Evolutionary conservation across 495 filamentous ascomycete species (phyloP), one percentile per base, ranked within the genome.

Genomic region (Daldinia decipiens): DNA sequence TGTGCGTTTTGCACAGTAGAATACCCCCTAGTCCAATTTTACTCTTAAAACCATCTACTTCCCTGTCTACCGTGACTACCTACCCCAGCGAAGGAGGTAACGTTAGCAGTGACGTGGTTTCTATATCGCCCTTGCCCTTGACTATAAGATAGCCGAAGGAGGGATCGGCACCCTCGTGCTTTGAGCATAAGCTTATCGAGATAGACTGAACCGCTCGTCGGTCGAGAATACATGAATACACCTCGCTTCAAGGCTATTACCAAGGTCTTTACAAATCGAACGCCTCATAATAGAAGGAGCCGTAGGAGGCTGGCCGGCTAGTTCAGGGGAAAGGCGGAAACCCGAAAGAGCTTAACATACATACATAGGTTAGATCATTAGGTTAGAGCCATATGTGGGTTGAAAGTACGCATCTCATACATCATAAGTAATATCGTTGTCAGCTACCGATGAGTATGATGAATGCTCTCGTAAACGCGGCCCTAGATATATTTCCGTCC

Each of bases 1-100:
- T 12, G 27, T 53, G 51, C 26, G 29, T 29, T 53, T 53, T 53
- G 24, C 29, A 13, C 51, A 53, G 15, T 24, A 7, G 43, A 47
- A 47, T 47, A 47, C 43, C 43, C 43, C 43, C 19, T 47, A 47
- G 24, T 47, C 43, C 43, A 47, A 47, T 47, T 8, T 47, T 47
- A 17, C 8, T 45, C 17, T 21, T 21, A 11, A 47, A 17, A 19
- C 17, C 1, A 47, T 17, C 13, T 17, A n/a, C 39, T 17, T 6
- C 39, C n/a, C n/a, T 17, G n/a, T 17, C n/a, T 17, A 17, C 17
- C 17, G 15, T 40, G 39, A 40, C 39, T 36, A 27, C 26, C 26
- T 27, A 13, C 12, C 34, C 34, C 13, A 5, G 5, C 34, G 34
- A 36, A 13, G 34, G 34, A 36, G 34, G 12, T 36, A 36, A 4